Percentiles rank a stretch among this genome's conserved stretches.
Conservation (phyloP, 2,329 filamentous ascomycete species). For the Xylaria multiplex region DNA sequence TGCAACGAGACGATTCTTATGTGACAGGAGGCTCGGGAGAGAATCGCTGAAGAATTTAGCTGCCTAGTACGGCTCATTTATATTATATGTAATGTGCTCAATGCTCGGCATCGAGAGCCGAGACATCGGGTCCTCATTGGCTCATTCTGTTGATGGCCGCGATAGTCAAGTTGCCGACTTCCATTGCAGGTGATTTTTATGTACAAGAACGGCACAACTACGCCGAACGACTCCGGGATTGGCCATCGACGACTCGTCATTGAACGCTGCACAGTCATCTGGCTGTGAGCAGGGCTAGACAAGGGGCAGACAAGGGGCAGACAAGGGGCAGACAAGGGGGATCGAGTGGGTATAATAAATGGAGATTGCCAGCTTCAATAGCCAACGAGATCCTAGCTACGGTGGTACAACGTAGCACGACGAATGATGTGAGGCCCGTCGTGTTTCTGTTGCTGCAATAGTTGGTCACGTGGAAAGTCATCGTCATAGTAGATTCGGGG, state of each 20-base stretch:
- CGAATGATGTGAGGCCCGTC: conserved; percentile 24
- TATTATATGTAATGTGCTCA: conserved; percentile 1
- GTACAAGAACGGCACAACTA: conserved; percentile 24
- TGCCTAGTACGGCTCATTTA: conserved; percentile 26
- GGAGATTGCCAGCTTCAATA: not conserved
- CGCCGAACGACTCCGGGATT: conserved; percentile 24
- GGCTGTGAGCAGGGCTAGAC: not conserved
- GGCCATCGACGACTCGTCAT: conserved; percentile 23
- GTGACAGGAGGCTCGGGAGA: conserved; percentile 9
- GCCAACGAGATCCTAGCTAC: conserved; percentile 25
- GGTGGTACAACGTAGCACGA: conserved; percentile 12
- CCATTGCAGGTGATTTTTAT: conserved; percentile 23
- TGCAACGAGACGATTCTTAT: conserved; percentile 2
- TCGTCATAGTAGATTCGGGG: not conserved
- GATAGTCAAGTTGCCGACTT: conserved; percentile 28
- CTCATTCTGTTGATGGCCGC: conserved; percentile 19
- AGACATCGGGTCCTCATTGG: conserved; percentile 28
- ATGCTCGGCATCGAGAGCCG: conserved; percentile 11
- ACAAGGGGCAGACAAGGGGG: not conserved
- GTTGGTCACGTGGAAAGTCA: conserved; percentile 4
- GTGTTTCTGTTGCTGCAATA: conserved; percentile 1
- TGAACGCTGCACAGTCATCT: conserved; percentile 28
- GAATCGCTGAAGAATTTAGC: conserved; percentile 9
- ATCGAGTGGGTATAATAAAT: conserved; percentile 1
- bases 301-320: conserved; percentile 20